These are phyloP conservation scores for Meira nashicola DNA, from an alignment of 1,284 basidiomycete genomes.

Conservation along the genomic window DNA sequence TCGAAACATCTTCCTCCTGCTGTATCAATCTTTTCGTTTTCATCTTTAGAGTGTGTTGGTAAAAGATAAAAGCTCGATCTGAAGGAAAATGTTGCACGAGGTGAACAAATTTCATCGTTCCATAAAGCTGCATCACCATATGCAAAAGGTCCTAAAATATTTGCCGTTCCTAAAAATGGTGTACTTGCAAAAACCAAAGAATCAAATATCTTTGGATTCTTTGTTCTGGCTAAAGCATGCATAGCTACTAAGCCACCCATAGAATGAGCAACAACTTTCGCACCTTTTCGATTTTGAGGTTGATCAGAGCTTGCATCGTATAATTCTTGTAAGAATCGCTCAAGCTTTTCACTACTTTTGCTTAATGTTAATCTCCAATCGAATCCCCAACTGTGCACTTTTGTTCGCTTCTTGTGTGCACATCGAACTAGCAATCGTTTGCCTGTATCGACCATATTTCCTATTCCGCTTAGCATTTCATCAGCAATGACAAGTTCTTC, in stretches of 20 bases:
- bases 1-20: slow-evolving; percentile 26
- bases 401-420: slow-evolving; percentile 25
- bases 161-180: slow-evolving; percentile 50
- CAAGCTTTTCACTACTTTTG: slow-evolving; percentile 17
- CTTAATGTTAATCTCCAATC: slow-evolving; percentile 45
- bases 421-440: slow-evolving; percentile 25
- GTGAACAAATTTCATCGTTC: slow-evolving; percentile 47
- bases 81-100: slow-evolving; percentile 48
- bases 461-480: slow-evolving; percentile 41
- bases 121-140: slow-evolving; percentile 47
- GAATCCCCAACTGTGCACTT: slow-evolving; percentile 47
- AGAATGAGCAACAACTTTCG: slow-evolving; percentile 51
- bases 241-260: slow-evolving; percentile 53
- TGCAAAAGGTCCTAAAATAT: slow-evolving; percentile 49
- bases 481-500: slow-evolving; percentile 43
- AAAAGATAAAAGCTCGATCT: slow-evolving; percentile 51
- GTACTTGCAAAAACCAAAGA: slow-evolving; percentile 49
- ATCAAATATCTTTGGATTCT: slow-evolving; percentile 47
- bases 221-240: slow-evolving; percentile 42
- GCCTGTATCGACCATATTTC: slow-evolving; percentile 47
- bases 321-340: slow-evolving; percentile 19
- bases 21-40: not conserved
- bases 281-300: slow-evolving; percentile 30
- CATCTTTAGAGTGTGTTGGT: slow-evolving; percentile 21
- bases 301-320: slow-evolving; percentile 25